Evolutionary conservation across 441 rosid genomes (phyloP).

Genomic region (Gossypium lobatum): DNA sequence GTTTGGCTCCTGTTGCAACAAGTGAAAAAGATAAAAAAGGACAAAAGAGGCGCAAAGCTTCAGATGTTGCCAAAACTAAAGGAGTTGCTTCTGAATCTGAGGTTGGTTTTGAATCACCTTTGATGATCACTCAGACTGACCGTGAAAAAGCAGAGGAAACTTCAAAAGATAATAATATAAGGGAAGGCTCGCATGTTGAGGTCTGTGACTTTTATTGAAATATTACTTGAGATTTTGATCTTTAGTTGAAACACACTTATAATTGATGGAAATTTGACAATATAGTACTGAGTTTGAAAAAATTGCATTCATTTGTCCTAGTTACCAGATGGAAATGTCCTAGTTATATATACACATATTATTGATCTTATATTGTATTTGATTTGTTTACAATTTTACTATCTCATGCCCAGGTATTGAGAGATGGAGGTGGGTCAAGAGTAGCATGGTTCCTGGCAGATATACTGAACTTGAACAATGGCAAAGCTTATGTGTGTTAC

Average conservation of each 20-base stretch:
- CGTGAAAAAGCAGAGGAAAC: conserved; percentile 30
- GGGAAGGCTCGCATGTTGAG: conserved; percentile 86
- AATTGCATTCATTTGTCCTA: background rate
- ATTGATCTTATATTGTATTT: background rate
- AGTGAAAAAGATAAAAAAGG: conserved; percentile 40
- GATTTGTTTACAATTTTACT: conserved; percentile 10
- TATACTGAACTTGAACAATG: conserved; percentile 66
- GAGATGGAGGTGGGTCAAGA: conserved; percentile 59
- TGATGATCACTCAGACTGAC: conserved; percentile 26
- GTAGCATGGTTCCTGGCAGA: conserved; percentile 84
- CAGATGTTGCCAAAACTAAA: conserved; percentile 36
- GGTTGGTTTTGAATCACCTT: conserved; percentile 33
- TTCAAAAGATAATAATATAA: conserved; percentile 39
- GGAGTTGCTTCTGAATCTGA: conserved; percentile 44
- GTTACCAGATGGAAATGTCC: background rate
- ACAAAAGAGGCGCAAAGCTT: conserved; percentile 34
- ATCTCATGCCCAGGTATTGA: conserved; percentile 52
- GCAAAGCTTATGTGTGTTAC: conserved; percentile 71
- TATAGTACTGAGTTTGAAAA: background rate
- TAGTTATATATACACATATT: background rate
- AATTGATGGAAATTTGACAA: background rate
- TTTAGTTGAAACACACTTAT: background rate
- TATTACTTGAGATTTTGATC: background rate
- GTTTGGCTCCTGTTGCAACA: conserved; percentile 31
- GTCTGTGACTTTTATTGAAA: conserved; percentile 25